phyloP scores from a whole-genome alignment of 1,284 basidiomycete species.

The Cerrena zonata region DNA sequence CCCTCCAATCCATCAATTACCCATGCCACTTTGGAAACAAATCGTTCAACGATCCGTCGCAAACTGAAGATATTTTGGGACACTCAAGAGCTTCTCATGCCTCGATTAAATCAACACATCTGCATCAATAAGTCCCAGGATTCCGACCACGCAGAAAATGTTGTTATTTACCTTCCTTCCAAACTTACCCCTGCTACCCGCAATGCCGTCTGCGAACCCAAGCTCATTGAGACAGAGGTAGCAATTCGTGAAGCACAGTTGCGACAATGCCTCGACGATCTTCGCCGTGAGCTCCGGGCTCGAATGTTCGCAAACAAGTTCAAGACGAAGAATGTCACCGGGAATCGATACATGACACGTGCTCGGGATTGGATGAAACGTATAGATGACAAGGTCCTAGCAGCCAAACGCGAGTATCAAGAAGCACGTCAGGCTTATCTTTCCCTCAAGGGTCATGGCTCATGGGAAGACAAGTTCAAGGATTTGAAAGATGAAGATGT shows the following conservation, averaged over 20 bases:
- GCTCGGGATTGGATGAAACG: conserved; percentile 1
- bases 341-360: background rate
- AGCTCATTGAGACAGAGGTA: conserved; percentile 2
- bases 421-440: background rate
- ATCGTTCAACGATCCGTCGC: too few species aligned
- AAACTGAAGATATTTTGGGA: too few species aligned
- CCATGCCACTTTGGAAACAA: too few species aligned
- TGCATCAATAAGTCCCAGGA: background rate
- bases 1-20: too few species aligned
- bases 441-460: background rate
- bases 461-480: background rate
- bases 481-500: conserved; percentile 2
- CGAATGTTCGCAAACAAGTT: conserved; percentile 6
- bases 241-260: conserved; percentile 3
- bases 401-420: background rate
- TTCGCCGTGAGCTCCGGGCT: conserved; percentile 6
- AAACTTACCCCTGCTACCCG: conserved; percentile 2
- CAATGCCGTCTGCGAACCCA: background rate
- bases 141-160: background rate
- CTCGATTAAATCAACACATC: background rate
- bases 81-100: background rate
- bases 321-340: conserved; percentile 8
- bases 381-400: background rate
- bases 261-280: conserved; percentile 1
- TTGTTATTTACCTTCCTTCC: conserved; percentile 6